These are phyloP conservation scores for Penstemon eatonii DNA, from an alignment of 257 asterid species.

Conservation along the genomic window DNA sequence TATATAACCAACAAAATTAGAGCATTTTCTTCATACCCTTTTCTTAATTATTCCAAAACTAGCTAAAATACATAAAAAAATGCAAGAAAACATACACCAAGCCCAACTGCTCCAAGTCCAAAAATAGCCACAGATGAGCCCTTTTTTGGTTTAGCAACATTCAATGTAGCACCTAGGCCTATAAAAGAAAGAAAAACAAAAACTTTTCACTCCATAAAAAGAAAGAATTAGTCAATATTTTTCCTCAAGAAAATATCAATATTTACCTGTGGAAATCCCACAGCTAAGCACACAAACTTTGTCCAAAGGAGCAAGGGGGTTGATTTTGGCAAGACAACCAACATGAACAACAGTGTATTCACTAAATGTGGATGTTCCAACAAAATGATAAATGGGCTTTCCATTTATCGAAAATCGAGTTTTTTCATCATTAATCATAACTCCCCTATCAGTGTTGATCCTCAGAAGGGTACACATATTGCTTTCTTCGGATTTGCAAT, in stretches of 20 bases:
- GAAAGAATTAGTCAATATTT: neutral
- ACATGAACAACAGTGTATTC: constrained; percentile 79
- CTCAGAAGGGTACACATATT: constrained; percentile 81
- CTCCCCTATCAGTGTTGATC: constrained; percentile 74
- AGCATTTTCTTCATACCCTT: too few relatives aligned
- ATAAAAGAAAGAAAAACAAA: constrained; percentile 10
- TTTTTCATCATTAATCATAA: constrained; percentile 60
- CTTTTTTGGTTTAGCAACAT: constrained; percentile 72
- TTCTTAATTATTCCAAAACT: neutral
- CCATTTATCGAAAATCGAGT: constrained; percentile 71
- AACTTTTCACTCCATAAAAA: neutral
- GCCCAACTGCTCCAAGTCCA: constrained; percentile 81
- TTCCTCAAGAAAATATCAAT: neutral
- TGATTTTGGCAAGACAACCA: constrained; percentile 76
- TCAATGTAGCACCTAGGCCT: constrained; percentile 88
- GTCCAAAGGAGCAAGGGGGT: constrained; percentile 75
- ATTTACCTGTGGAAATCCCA: constrained; percentile 78
- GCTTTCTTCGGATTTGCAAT: constrained; percentile 73
- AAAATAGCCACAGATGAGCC: constrained; percentile 71
- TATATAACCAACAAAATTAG: neutral
- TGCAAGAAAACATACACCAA: constrained; percentile 49
- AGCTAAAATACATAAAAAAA: neutral
- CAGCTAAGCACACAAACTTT: constrained; percentile 80
- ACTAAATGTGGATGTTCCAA: constrained; percentile 78
- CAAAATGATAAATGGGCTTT: constrained; percentile 69